A percentile compares a stretch with the other conserved stretches of the same genome.
phyloP scores from a whole-genome alignment of 805 yeast genomes.

The Sugiyamaella boreocaroliniensis region DNA sequence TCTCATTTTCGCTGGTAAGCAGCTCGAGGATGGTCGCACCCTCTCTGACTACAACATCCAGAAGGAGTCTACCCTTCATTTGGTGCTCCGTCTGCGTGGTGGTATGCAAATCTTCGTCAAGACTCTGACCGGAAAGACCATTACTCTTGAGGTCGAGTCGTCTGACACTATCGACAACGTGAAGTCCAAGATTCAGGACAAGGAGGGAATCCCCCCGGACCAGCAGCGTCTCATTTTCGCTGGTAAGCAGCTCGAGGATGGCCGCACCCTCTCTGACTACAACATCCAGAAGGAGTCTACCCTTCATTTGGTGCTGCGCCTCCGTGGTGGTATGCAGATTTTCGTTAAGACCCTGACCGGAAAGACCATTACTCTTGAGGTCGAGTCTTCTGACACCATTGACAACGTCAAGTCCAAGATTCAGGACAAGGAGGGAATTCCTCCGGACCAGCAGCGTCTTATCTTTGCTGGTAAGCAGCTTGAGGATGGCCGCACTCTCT shows the following conservation, averaged over 20 bases:
- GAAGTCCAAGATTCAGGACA: constrained; percentile 90
- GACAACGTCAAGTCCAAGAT: constrained; percentile 98
- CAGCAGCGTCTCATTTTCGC: constrained; percentile 93
- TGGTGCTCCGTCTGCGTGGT: constrained; percentile 85
- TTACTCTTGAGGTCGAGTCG: constrained; percentile 83
- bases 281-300: constrained; percentile 93
- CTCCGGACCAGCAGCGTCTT: constrained; percentile 99
- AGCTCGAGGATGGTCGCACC: constrained; percentile 92
- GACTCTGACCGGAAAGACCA: constrained; percentile 85
- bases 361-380: constrained; percentile 97
- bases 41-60: constrained; percentile 92
- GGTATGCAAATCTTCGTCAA: constrained; percentile 78
- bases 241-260: constrained; percentile 93
- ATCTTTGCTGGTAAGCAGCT: constrained; percentile 99
- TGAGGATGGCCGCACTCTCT: constrained; percentile 97
- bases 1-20: constrained; percentile 93
- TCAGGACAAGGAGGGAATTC: constrained; percentile 99
- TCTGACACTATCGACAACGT: constrained; percentile 93
- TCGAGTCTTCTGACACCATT: constrained; percentile 96
- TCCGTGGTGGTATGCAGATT: constrained; percentile 81
- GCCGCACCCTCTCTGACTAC: constrained; percentile 89
- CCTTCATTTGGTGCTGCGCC: constrained; percentile 73
- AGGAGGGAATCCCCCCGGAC: constrained; percentile 96
- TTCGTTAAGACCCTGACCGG: constrained; percentile 99
- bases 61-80: constrained; percentile 82